Conservation (phyloP, 2,329 filamentous ascomycete species). For the Aspergillus costaricaensis region DNA sequence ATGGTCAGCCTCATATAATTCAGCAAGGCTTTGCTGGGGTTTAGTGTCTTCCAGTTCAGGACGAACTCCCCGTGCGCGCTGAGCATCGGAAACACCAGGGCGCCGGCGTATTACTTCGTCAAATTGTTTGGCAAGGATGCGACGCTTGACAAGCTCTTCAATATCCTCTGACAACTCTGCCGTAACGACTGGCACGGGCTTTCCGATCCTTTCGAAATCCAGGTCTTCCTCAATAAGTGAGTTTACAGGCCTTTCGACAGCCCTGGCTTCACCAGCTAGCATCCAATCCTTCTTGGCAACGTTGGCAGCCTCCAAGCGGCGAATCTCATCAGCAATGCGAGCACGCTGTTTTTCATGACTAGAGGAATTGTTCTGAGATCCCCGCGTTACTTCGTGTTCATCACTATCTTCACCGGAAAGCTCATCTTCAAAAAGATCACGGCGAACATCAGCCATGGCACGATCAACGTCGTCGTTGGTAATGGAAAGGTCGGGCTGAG, state of each 20-base stretch:
- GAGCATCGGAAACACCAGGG: constrained; percentile 69
- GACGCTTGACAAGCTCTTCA: constrained; percentile 89
- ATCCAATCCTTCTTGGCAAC: constrained; percentile 91
- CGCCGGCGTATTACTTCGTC: constrained; percentile 85
- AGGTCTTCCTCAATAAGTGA: constrained; percentile 92
- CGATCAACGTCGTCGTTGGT: constrained; percentile 71
- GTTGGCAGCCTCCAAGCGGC: constrained; percentile 82
- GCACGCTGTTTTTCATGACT: constrained; percentile 85
- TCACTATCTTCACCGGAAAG: constrained; percentile 57
- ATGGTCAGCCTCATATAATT: constrained; percentile 93
- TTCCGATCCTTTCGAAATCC: constrained; percentile 92
- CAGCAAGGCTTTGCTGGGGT: constrained; percentile 81
- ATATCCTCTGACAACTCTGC: constrained; percentile 88
- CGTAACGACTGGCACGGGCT: constrained; percentile 91
- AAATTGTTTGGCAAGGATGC: constrained; percentile 86
- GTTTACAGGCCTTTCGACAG: constrained; percentile 79
- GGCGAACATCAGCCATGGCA: constrained; percentile 82
- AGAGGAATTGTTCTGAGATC: constrained; percentile 51
- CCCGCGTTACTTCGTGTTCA: constrained; percentile 63
- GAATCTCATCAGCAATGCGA: constrained; percentile 85
- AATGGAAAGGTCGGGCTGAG: constrained; percentile 47
- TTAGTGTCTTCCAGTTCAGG: constrained; percentile 86
- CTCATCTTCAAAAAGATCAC: constrained; percentile 85
- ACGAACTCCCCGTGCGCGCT: constrained; percentile 67
- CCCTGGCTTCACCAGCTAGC: constrained; percentile 81